A percentile compares a stretch with the other conserved stretches of the same genome.
phyloP scores from a whole-genome alignment of 805 yeast genomes.

The Nakazawaea wyomingensis region DNA sequence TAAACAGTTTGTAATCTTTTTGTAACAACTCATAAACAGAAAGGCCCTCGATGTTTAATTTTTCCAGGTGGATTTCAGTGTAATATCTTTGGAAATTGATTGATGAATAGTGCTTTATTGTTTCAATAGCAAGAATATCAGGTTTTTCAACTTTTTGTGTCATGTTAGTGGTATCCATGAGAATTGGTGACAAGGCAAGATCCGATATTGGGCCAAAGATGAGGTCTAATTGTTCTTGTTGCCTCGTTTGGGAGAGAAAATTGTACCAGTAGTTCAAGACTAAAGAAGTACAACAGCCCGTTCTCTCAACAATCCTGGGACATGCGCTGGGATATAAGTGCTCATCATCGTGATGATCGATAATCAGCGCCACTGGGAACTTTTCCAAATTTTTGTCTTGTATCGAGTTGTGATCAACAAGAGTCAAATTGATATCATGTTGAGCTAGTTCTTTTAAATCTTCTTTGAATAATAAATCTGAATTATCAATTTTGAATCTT shows the following conservation, averaged over 20 bases:
- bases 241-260: slow-evolving; percentile 8
- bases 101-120: slow-evolving; percentile 26
- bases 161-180: slow-evolving; percentile 74
- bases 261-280: slow-evolving; percentile 60
- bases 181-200: slow-evolving; percentile 59
- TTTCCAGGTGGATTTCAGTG: slow-evolving; percentile 38
- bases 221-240: not conserved
- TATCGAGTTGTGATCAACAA: slow-evolving; percentile 81
- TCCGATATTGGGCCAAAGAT: slow-evolving; percentile 32
- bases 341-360: slow-evolving; percentile 89
- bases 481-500: slow-evolving; percentile 38
- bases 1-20: slow-evolving; percentile 82
- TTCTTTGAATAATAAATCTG: slow-evolving; percentile 58
- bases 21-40: slow-evolving; percentile 55
- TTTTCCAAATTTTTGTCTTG: slow-evolving; percentile 42
- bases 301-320: slow-evolving; percentile 57
- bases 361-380: slow-evolving; percentile 47
- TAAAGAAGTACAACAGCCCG: slow-evolving; percentile 79
- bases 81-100: slow-evolving; percentile 23
- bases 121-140: slow-evolving; percentile 44
- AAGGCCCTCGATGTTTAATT: slow-evolving; percentile 60
- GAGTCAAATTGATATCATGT: slow-evolving; percentile 35
- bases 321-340: slow-evolving; percentile 36
- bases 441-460: slow-evolving; percentile 40
- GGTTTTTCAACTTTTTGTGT: slow-evolving; percentile 53